phyloP scores from a whole-genome alignment of 2,329 filamentous ascomycete species.

The Phialemonium atrogriseum region DNA sequence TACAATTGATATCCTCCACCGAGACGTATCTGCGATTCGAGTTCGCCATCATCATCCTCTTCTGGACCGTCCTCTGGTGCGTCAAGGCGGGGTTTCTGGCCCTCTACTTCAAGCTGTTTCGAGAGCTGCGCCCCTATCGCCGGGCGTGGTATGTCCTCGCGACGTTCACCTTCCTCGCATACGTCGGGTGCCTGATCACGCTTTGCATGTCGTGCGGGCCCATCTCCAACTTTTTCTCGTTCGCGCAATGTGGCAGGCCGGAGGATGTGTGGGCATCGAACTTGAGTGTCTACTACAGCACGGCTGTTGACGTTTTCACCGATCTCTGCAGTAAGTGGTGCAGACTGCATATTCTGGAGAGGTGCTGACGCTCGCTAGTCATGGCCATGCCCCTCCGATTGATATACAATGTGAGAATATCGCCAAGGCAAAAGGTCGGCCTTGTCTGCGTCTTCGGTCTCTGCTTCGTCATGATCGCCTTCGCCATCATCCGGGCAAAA shows the following conservation, averaged over 20 bases:
- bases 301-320: slow-evolving; percentile 18
- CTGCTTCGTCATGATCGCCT: slow-evolving; percentile 20
- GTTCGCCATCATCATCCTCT: slow-evolving; percentile 20
- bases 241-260: slow-evolving; percentile 12
- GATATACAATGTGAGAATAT: slow-evolving; percentile 20
- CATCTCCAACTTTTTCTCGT: slow-evolving; percentile 17
- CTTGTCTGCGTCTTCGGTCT: slow-evolving; percentile 19
- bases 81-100: slow-evolving; percentile 20
- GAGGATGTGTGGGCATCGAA: slow-evolving; percentile 15
- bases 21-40: slow-evolving; percentile 17
- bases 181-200: slow-evolving; percentile 16
- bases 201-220: slow-evolving; percentile 17
- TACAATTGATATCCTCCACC: slow-evolving; percentile 13
- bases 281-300: slow-evolving; percentile 19
- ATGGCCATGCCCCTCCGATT: slow-evolving; percentile 21
- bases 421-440: slow-evolving; percentile 18
- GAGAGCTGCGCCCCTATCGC: slow-evolving; percentile 16
- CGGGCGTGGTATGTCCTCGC: slow-evolving; percentile 17
- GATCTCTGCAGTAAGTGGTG: slow-evolving; percentile 16
- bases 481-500: slow-evolving; percentile 20
- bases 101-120: slow-evolving; percentile 19
- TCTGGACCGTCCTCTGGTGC: slow-evolving; percentile 22
- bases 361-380: slow-evolving; percentile 8
- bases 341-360: neutral
- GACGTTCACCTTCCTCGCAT: slow-evolving; percentile 17